Evolutionary conservation across 202 grass and related monocot species (phyloP).

Genomic region (Panicum hallii): DNA sequence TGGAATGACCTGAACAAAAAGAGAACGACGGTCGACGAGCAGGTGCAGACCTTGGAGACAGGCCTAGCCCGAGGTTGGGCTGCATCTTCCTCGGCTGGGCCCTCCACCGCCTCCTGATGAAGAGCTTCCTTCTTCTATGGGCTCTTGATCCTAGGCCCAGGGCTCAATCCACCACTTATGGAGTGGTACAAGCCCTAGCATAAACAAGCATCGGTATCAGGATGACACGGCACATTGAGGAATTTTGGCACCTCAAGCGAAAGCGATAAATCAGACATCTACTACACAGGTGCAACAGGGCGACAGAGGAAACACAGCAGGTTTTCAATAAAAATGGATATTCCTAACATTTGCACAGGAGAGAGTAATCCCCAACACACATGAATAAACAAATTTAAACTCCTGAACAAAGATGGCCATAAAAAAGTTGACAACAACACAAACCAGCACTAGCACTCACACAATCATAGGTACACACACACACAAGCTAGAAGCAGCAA

Average conservation of each 20-base stretch:
- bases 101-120: no score
- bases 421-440: background rate
- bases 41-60: background rate
- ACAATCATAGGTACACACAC: background rate
- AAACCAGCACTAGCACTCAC: background rate
- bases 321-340: background rate
- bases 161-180: background rate
- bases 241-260: no score
- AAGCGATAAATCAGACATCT: no score
- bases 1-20: background rate
- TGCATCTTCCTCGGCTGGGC: background rate
- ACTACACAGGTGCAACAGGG: background rate
- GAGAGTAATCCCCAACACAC: background rate
- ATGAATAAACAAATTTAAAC: conserved; percentile 13
- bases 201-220: no score
- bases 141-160: background rate
- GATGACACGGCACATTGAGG: no score
- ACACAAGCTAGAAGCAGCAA: conserved; percentile 28
- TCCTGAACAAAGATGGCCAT: background rate
- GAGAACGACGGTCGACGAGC: background rate
- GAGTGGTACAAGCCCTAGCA: background rate
- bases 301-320: background rate
- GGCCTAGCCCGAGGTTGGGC: background rate
- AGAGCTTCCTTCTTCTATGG: background rate
- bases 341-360: conserved; percentile 42